A percentile compares a stretch with the other conserved stretches of the same genome.
Conservation (phyloP, 2,329 filamentous ascomycete species). For the Chalara sp. region DNA sequence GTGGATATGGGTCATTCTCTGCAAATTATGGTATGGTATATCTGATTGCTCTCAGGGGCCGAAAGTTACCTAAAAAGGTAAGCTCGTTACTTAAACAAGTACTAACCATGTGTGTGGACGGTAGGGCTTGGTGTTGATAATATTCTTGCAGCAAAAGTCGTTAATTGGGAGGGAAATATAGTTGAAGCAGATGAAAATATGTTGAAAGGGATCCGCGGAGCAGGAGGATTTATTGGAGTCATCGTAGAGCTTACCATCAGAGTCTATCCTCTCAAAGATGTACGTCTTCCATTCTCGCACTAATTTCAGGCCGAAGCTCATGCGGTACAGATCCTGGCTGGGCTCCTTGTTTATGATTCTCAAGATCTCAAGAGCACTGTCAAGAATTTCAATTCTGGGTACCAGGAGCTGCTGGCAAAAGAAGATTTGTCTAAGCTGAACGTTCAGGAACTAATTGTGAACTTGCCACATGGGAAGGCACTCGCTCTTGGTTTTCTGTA, state of each 20-base stretch:
- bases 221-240: conserved; percentile 32
- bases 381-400: conserved; percentile 19
- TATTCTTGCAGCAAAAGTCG: conserved; percentile 31
- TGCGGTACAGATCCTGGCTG: conserved; percentile 20
- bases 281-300: conserved; percentile 7
- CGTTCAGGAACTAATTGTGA: not conserved
- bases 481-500: not conserved
- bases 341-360: conserved; percentile 28
- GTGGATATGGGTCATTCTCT: conserved; percentile 29
- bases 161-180: conserved; percentile 31
- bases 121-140: conserved; percentile 31
- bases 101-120: too few relatives aligned
- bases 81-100: too few relatives aligned
- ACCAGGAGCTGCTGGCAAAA: conserved; percentile 14
- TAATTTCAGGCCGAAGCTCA: not conserved
- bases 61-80: too few relatives aligned
- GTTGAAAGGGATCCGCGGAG: conserved; percentile 33
- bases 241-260: conserved; percentile 35
- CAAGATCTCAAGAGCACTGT: conserved; percentile 22
- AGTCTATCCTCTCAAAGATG: conserved; percentile 29
- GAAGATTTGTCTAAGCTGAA: not conserved
- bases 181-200: conserved; percentile 31
- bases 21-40: conserved; percentile 12
- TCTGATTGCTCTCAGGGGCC: too few relatives aligned
- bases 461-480: not conserved